Conservation (phyloP, 208 protist species). For the Strigomonas culicis region DNA sequence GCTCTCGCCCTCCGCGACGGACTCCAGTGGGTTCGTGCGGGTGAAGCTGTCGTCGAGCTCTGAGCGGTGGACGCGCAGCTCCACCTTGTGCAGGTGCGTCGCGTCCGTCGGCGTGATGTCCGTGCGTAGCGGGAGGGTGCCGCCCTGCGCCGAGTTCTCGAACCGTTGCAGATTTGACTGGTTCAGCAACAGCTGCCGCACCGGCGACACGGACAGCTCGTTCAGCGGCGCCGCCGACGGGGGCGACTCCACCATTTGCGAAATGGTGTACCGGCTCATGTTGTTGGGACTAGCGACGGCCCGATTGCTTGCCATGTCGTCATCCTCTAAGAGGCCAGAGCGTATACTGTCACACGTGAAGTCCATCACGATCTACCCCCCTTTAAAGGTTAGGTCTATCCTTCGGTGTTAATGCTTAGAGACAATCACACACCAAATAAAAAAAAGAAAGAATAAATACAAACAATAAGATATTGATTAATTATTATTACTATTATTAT, state of each 20-base stretch:
- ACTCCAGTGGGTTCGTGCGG: no score
- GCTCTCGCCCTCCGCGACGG: no score
- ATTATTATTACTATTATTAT: background rate
- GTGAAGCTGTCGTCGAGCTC: no score
- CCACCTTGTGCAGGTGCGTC: background rate
- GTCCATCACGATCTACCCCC: background rate
- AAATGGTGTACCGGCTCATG: conserved; percentile 5
- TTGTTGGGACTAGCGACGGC: conserved; percentile 26
- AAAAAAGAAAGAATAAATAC: background rate
- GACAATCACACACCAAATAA: background rate
- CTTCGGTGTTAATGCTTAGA: background rate
- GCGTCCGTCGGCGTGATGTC: conserved; percentile 19
- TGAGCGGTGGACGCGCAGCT: conserved; percentile 20
- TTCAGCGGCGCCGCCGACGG: background rate
- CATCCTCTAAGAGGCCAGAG: conserved; percentile 15
- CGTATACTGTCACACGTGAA: background rate
- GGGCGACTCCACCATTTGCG: conserved; percentile 16
- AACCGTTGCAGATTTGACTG: conserved; percentile 41
- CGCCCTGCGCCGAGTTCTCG: conserved; percentile 22
- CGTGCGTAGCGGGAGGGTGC: conserved; percentile 33
- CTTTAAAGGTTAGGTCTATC: background rate
- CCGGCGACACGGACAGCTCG: conserved; percentile 4
- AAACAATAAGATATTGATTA: conserved; percentile 11
- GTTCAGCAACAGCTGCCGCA: conserved; percentile 38
- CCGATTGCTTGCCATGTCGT: conserved; percentile 42